These are phyloP conservation scores for Babjeviella inositovora DNA, from an alignment of 805 yeast genomes.

Conservation along the genomic window DNA sequence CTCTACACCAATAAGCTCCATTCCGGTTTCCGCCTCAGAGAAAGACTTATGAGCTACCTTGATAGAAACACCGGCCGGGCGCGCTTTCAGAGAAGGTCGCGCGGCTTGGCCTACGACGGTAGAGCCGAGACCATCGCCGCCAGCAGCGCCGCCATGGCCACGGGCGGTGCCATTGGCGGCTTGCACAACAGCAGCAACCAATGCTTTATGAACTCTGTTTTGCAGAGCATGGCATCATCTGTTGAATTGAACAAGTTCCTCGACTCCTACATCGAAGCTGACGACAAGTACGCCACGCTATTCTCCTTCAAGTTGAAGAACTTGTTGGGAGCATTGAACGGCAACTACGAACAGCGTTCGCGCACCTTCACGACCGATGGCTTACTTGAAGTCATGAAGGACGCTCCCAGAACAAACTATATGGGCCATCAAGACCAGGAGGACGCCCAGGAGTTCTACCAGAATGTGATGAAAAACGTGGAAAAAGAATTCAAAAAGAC, in stretches of 20 bases:
- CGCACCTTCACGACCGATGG: constrained; percentile 48
- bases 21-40: too few relatives aligned
- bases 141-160: constrained; percentile 32
- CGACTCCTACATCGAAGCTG: constrained; percentile 17
- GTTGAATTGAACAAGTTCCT: constrained; percentile 40
- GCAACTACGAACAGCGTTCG: constrained; percentile 28
- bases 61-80: too few relatives aligned
- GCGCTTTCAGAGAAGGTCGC: too few relatives aligned
- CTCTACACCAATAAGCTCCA: too few relatives aligned
- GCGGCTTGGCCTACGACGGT: too few relatives aligned
- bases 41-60: too few relatives aligned
- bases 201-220: constrained; percentile 85
- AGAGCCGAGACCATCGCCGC: too few relatives aligned
- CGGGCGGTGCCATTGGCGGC: constrained; percentile 75
- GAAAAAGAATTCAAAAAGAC: constrained; percentile 35
- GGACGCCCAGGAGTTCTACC: constrained; percentile 95
- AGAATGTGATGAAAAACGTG: constrained; percentile 49
- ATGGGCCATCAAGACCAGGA: constrained; percentile 83
- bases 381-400: constrained; percentile 51
- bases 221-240: constrained; percentile 72
- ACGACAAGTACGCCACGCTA: constrained; percentile 7
- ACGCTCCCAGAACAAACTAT: constrained; percentile 64
- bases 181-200: constrained; percentile 84
- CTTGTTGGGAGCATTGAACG: constrained; percentile 42
- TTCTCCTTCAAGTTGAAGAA: constrained; percentile 39